These are phyloP conservation scores for Penicillium bovifimosum DNA, from an alignment of 495 filamentous ascomycete genomes.

Conservation along the genomic window DNA sequence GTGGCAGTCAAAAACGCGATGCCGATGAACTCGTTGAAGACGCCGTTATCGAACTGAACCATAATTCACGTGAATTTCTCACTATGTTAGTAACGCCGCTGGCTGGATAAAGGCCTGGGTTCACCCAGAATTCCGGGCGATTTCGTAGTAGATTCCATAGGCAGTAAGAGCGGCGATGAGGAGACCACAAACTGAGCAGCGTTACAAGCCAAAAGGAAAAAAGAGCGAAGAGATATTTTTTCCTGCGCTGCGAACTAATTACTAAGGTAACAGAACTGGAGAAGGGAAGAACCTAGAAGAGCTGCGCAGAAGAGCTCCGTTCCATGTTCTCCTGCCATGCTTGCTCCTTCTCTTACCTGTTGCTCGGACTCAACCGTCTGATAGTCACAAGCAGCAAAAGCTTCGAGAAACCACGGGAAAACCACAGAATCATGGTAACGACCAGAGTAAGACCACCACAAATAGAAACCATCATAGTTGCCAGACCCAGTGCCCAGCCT, in stretches of 20 bases:
- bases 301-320: no score
- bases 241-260: no score
- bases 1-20: constrained; percentile 40
- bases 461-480: constrained; percentile 55
- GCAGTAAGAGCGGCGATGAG: constrained; percentile 40
- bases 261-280: no score
- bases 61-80: constrained; percentile 36
- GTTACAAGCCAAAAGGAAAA: no score
- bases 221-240: no score
- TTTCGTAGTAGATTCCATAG: constrained; percentile 46
- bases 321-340: no score
- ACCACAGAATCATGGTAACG: constrained; percentile 44
- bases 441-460: constrained; percentile 49
- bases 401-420: constrained; percentile 49
- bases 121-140: constrained; percentile 41
- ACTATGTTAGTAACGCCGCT: constrained; percentile 39
- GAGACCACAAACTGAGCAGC: constrained; percentile 45
- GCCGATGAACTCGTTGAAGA: constrained; percentile 48
- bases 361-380: no score
- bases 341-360: no score
- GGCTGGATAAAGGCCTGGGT: constrained; percentile 23
- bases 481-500: no score
- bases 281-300: no score
- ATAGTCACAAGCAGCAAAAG: no score
- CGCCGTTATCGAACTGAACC: constrained; percentile 40